Evolutionary conservation across 768 basidiomycete species (phyloP), one percentile per base, ranked within the genome.

Genomic region (Rhodocollybia butyracea): DNA sequence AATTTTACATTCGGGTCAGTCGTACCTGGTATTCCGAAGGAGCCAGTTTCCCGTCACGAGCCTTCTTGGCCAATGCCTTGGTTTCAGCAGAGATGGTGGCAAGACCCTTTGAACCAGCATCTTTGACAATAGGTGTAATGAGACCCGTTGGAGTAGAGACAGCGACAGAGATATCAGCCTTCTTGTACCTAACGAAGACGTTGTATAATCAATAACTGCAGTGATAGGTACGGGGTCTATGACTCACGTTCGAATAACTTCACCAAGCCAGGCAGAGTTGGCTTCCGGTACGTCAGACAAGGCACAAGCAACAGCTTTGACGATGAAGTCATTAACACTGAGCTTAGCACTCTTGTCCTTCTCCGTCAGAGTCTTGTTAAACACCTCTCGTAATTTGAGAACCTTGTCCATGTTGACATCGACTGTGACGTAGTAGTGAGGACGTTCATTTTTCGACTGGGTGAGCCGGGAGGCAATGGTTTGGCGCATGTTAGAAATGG

Each of bases 351-450:
- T 73, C 76, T 95, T 96, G 70, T 94, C 92, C 73, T 91, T 89
- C 65, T 91, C 91, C 24, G 81, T 80, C 36, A 93, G 72, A 17
- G 89, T 80, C 72, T 86, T 86, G 82, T 99, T 99, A 78, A 99
- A 98, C 59, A 98, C 88, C 72, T 96, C 86, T 46, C 97, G 82
- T 59, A 99, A 81, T 74, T 97, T 98, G 67, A 90, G 70, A 19
- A 94, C 86, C 78, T 91, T 91, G 79, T 93, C 95, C 94, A 99
- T 97, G 76, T 89, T 88, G 70, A 98, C 81, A 64, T 98, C 91
- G 40, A 92, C 83, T 3, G 97, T 98, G 62, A 98, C 73, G 72
- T 98, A 98, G 76, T 96, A 99, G 70, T 98, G 96, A 4, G 97
- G 97, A n/a, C 94, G 66, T 63, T 93, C 88, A 71, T 91, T 88